Evolutionary conservation across 129 eudicot genomes (phyloP), one percentile per base, ranked within the genome.

Genomic region (Flaveria sonorensis): DNA sequence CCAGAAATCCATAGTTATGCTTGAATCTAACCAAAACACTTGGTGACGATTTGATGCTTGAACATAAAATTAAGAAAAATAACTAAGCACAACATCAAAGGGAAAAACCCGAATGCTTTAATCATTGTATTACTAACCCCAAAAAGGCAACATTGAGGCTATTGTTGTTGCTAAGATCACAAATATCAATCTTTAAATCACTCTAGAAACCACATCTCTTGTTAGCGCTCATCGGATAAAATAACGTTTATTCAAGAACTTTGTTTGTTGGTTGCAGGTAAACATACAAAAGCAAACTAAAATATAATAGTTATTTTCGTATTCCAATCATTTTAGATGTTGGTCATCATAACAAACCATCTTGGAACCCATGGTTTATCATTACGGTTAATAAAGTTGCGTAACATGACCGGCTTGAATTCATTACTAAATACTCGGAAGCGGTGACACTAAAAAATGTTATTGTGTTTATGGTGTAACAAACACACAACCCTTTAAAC

Each of bases 251-350:
- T 79, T 93, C 98, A 4, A 93, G 83, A 36, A 88, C 91, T 93
- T 93, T 30, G 96, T 93, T 18, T 92, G 96, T 72, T 93, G 98
- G 96, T 72, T 93, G 98, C 81, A 90, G 81, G 80, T 88, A 93
- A 10, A 88, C 91, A 93, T 88, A 81, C 26, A 72, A 18, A 45
- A 23, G 48, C 53, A 12, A 30, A 73, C 7, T 10, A 1, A 63
- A 56, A 68, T n/a, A 1, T 3, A 28, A 15, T 4, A 10, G 76
- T 13, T 0, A 64, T 0, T 18, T 6, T 32, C 9, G 5, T 47
- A 3, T 47, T n/a, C n/a, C 53, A 47, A 46, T 36, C 40, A 5
- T 4, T 4, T 36, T 36, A 36, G 40, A 36, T 36, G 40, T 36
- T 36, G 40, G 40, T 36, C 40, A 5, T 86, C 53, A 82, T 28